A percentile compares a stretch with the other conserved stretches of the same genome.
phyloP scores from a whole-genome alignment of 2,329 filamentous ascomycete species.

The Coniella vitis region DNA sequence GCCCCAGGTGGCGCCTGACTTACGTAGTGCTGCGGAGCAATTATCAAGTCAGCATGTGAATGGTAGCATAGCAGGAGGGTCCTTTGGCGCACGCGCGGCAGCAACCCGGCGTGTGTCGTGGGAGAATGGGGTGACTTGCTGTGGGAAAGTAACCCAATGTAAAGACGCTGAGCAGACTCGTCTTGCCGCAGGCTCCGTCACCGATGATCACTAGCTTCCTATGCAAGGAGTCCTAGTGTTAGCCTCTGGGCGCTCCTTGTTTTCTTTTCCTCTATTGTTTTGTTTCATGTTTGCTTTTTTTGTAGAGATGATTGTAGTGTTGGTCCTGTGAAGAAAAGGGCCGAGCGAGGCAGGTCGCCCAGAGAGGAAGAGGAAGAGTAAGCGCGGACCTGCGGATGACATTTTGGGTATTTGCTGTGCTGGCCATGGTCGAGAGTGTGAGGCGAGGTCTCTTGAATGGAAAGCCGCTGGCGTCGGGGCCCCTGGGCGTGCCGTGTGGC shows the following conservation, averaged over 20 bases:
- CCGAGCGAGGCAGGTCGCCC: too few relatives aligned
- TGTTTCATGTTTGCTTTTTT: conserved; percentile 7
- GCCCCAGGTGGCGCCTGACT: conserved; percentile 23
- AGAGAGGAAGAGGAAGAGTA: not conserved
- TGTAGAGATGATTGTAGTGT: not conserved
- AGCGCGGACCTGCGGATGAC: conserved; percentile 30
- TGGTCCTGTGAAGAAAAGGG: too few relatives aligned
- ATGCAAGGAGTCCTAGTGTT: conserved; percentile 13
- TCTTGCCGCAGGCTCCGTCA: conserved; percentile 97
- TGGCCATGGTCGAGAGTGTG: conserved; percentile 25
- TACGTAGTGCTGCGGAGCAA: conserved; percentile 49
- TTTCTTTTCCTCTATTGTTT: not conserved
- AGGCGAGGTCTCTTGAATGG: not conserved
- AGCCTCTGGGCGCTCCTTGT: conserved; percentile 5
- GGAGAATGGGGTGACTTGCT: conserved; percentile 49
- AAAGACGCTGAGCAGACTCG: conserved; percentile 93
- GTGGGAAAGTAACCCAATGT: conserved; percentile 97
- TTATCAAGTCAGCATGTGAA: conserved; percentile 23
- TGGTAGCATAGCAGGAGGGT: conserved; percentile 5
- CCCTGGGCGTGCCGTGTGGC: not conserved
- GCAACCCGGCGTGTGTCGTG: too few relatives aligned
- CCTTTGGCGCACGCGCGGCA: too few relatives aligned
- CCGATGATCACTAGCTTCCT: conserved; percentile 97
- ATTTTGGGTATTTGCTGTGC: conserved; percentile 25
- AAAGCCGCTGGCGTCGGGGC: not conserved